phyloP scores from a whole-genome alignment of 305 asterid species.

The Fraxinus sp. region DNA sequence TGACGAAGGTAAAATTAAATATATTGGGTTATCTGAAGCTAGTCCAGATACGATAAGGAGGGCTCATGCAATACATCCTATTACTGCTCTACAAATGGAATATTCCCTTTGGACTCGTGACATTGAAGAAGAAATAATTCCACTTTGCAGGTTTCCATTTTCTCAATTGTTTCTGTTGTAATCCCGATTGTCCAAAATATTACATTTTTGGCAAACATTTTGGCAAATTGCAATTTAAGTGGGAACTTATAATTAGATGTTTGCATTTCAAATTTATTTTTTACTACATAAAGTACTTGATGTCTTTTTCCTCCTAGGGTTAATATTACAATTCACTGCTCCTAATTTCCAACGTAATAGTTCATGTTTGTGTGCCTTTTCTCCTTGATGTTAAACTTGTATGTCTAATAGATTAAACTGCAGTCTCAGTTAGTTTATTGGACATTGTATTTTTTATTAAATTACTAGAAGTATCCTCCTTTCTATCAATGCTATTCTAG shows the following conservation, averaged over 20 bases:
- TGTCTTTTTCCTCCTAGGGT: neutral
- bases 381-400: neutral
- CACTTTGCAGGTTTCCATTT: conserved; percentile 53
- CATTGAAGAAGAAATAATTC: conserved; percentile 54
- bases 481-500: neutral
- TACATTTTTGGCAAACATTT: neutral
- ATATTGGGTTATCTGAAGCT: conserved; percentile 69
- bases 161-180: neutral
- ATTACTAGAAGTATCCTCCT: neutral
- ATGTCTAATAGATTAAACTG: neutral
- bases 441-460: neutral
- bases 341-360: neutral
- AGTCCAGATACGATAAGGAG: conserved; percentile 60
- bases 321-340: neutral
- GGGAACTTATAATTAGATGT: neutral
- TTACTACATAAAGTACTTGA: neutral
- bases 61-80: conserved; percentile 67
- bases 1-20: conserved; percentile 63
- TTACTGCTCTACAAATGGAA: conserved; percentile 61
- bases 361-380: neutral
- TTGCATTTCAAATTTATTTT: neutral
- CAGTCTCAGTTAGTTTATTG: neutral
- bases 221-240: neutral
- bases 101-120: conserved; percentile 69
- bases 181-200: neutral